These are phyloP conservation scores for Malassezia caprae DNA, from an alignment of 1,284 basidiomycete genomes.

Conservation along the genomic window DNA sequence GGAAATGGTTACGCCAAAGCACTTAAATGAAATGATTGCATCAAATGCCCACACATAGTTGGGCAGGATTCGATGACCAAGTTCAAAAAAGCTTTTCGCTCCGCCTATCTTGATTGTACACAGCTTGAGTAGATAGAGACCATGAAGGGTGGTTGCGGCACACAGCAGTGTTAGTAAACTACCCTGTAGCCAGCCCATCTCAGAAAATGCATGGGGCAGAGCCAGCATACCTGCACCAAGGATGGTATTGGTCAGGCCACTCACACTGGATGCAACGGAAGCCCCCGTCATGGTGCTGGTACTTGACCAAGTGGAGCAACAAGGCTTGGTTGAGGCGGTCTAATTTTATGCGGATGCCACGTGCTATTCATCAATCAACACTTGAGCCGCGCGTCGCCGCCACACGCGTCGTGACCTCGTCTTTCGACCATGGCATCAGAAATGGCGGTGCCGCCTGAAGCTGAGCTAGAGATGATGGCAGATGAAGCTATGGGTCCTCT, in stretches of 20 bases:
- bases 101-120: constrained; percentile 62
- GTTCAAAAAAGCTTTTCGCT: constrained; percentile 30
- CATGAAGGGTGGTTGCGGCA: constrained; percentile 68
- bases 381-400: not conserved
- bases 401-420: constrained; percentile 1
- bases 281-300: not conserved
- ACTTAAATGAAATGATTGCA: constrained; percentile 72
- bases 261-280: constrained; percentile 32
- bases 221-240: constrained; percentile 46
- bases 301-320: not conserved
- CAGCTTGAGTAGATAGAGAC: constrained; percentile 75
- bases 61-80: constrained; percentile 51
- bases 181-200: constrained; percentile 56
- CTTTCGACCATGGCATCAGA: constrained; percentile 7
- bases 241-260: constrained; percentile 48
- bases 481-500: constrained; percentile 32
- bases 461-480: constrained; percentile 22
- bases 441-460: not conserved
- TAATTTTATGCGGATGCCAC: not conserved
- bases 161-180: constrained; percentile 79
- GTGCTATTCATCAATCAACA: constrained; percentile 2
- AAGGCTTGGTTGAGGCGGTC: not conserved
- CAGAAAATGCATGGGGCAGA: constrained; percentile 49
- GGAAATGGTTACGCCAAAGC: constrained; percentile 77
- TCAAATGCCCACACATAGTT: constrained; percentile 74